A percentile compares a stretch with the other conserved stretches of the same genome.
phyloP scores from a whole-genome alignment of 1,139 yeast genomes.

The Taphrina populina region DNA sequence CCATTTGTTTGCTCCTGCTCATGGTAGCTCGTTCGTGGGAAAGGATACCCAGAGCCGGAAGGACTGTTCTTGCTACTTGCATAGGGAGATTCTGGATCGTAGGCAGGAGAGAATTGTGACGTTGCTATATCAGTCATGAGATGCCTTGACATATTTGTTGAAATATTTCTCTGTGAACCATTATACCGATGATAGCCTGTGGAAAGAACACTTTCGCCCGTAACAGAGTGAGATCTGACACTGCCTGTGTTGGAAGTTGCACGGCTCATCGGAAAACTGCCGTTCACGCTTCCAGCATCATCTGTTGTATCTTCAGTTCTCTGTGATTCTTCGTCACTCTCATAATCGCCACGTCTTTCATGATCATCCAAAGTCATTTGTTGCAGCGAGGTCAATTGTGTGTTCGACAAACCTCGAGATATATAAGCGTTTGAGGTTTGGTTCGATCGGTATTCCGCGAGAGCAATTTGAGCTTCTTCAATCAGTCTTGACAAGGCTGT shows the following conservation, averaged over 20 bases:
- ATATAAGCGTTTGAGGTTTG: slow-evolving; percentile 5
- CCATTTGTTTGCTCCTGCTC: slow-evolving; percentile 11
- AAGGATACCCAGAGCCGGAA: slow-evolving; percentile 9
- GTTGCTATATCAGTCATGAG: not conserved
- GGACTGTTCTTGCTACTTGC: slow-evolving; percentile 5
- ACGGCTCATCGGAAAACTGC: slow-evolving; percentile 32
- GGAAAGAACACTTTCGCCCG: slow-evolving; percentile 25
- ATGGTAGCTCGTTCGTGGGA: slow-evolving; percentile 29
- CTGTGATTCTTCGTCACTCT: slow-evolving; percentile 27
- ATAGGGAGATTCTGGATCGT: slow-evolving; percentile 16
- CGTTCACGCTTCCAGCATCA: slow-evolving; percentile 18
- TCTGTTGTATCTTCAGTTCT: slow-evolving; percentile 29
- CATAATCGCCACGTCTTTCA: slow-evolving; percentile 22
- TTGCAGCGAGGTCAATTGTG: slow-evolving; percentile 24
- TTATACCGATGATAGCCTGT: slow-evolving; percentile 14
- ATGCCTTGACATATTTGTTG: slow-evolving; percentile 7
- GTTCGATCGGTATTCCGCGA: slow-evolving; percentile 17
- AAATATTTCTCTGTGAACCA: slow-evolving; percentile 1
- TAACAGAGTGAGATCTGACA: slow-evolving; percentile 28
- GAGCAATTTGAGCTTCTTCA: slow-evolving; percentile 19
- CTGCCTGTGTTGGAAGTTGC: slow-evolving; percentile 27
- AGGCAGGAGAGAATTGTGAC: slow-evolving; percentile 28
- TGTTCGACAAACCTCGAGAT: slow-evolving; percentile 17
- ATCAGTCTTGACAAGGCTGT: slow-evolving; percentile 34
- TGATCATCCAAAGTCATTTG: slow-evolving; percentile 10